Evolutionary conservation across 2,329 filamentous ascomycete species (phyloP), one percentile per base, ranked within the genome.

Genomic region (Alternaria incomplexa): DNA sequence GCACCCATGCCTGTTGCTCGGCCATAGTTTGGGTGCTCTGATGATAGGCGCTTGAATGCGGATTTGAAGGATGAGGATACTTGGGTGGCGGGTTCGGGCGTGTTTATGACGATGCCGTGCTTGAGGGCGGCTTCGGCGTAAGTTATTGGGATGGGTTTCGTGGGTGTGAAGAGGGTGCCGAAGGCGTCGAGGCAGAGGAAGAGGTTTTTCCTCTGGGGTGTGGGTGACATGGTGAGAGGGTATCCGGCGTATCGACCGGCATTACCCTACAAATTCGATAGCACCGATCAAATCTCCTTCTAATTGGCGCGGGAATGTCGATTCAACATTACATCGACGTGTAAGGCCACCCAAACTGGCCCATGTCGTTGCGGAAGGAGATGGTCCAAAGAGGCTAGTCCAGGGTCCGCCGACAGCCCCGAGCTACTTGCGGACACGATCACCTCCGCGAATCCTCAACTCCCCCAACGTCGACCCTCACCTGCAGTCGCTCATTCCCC

Each of bases 151-250:
- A 90, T 83, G 1, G 86, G 79, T 10, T 72, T 69, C 52, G 80
- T 83, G 0, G 88, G 87, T 11, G 76, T 79, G 76, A 89, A 90
- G 3, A 91, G 79, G 0, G 88, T 91, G n/a, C 86, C 87, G 67
- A 90, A 90, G 5, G 88, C 88, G 73, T 91, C 88, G 56, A 90
- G 86, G 63, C 86, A 88, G 2, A 90, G 75, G 1, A 90, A 77
- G 2, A 90, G 81, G 63, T 87, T 86, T 56, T 68, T 77, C 56
- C 70, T 75, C 26, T 58, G 44, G n/a, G 54, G 11, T 6, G 65
- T 44, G 56, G 47, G 15, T 20, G 63, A 17, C 65, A 62, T 56
- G 43, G 50, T 66, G 48, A 40, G 36, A 25, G 8, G 20, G 9
- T 11, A 36, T 23, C 15, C 48, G 48, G 20, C 20, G 20, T 36